These are phyloP conservation scores for Coprinopsis sp. DNA, from an alignment of 768 basidiomycete genomes.

Conservation along the genomic window DNA sequence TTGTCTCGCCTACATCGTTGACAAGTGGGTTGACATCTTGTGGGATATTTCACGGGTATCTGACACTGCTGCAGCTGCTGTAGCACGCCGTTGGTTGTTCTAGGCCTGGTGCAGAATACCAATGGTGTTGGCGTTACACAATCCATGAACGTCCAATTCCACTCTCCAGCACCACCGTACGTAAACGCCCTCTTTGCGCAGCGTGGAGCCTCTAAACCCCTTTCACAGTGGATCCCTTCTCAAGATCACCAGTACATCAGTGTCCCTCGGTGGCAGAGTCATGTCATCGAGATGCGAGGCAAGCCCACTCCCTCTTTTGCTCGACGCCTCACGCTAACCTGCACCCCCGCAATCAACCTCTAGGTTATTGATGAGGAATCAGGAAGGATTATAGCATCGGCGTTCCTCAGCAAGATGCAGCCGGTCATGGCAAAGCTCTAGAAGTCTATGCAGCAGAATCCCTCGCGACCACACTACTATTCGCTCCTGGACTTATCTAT, in stretches of 20 bases:
- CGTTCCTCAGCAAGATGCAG: slow-evolving; percentile 72
- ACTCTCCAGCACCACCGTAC: slow-evolving; percentile 61
- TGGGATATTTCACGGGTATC: not conserved
- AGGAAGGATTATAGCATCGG: slow-evolving; percentile 59
- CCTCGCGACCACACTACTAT: not conserved
- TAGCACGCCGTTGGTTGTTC: slow-evolving; percentile 61
- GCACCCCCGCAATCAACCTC: slow-evolving; percentile 3
- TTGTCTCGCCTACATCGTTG: slow-evolving; percentile 67
- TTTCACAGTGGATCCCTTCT: slow-evolving; percentile 50
- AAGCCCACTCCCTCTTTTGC: slow-evolving; percentile 18
- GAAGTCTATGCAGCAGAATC: not conserved
- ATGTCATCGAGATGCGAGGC: slow-evolving; percentile 75
- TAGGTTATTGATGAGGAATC: slow-evolving; percentile 58
- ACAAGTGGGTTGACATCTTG: slow-evolving; percentile 47
- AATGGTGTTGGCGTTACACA: slow-evolving; percentile 78
- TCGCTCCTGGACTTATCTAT: not conserved
- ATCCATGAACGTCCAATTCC: slow-evolving; percentile 64
- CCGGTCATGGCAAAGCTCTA: slow-evolving; percentile 48
- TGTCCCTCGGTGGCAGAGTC: slow-evolving; percentile 62
- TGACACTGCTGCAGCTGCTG: slow-evolving; percentile 43
- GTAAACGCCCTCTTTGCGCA: slow-evolving; percentile 21
- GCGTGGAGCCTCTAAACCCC: slow-evolving; percentile 6
- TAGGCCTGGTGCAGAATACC: slow-evolving; percentile 53
- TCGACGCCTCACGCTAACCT: slow-evolving; percentile 5
- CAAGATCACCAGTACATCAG: slow-evolving; percentile 57